Conservation (phyloP, 495 filamentous ascomycete genomes). For the Trichoderma orchidacearum region DNA sequence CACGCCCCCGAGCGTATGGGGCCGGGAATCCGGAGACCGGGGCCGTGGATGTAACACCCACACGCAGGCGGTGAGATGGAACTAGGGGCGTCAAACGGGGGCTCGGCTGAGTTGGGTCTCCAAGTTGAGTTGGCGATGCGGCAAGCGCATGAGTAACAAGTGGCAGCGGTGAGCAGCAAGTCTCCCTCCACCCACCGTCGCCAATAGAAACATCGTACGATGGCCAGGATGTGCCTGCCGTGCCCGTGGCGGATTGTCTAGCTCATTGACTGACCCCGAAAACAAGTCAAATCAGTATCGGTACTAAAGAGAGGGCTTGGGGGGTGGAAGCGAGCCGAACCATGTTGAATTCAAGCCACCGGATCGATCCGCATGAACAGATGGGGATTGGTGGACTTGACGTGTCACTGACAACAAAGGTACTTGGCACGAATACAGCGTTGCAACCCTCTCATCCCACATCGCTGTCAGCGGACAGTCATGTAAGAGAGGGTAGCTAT, state of each 20-base stretch:
- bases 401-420: no score
- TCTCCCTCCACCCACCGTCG: neutral
- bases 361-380: neutral
- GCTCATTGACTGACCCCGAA: no score
- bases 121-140: neutral
- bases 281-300: no score
- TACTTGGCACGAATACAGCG: no score
- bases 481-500: no score
- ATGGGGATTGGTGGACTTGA: neutral
- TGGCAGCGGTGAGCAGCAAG: neutral
- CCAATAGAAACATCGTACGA: neutral
- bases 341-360: neutral
- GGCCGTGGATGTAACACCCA: neutral
- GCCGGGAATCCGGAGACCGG: neutral
- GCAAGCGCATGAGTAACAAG: neutral
- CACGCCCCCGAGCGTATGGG: neutral
- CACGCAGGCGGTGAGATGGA: neutral
- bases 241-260: no score
- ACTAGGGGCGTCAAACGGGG: neutral
- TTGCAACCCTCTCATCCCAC: no score
- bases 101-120: neutral
- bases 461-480: no score
- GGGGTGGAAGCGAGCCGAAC: neutral
- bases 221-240: neutral
- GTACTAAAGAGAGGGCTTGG: neutral